Base-by-base conservation (phyloP, 495 filamentous ascomycete species). In the Astrothelium subdiscretum region DNA sequence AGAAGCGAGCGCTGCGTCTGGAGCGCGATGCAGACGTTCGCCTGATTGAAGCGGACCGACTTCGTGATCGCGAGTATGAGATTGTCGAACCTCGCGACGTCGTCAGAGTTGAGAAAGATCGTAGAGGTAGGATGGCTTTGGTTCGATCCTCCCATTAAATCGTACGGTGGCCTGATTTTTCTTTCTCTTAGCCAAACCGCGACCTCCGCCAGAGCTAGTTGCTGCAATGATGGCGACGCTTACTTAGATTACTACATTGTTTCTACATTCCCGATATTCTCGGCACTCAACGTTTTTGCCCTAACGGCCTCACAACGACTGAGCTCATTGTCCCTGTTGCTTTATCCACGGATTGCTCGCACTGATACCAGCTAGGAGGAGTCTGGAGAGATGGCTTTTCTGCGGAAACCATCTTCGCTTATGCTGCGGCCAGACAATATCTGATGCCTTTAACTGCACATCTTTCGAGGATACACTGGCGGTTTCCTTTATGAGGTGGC, bases 91-190 rank as follows among this genome's bases (percentile, higher is more conserved):
- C 62, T 29, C 35, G 65, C 27, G 78, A 83, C 59, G 72, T 83
- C 13, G 68, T 87, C 24, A 81, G 89, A 67, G 77, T 94, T 65
- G 85, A 87, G 75, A 87, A 85, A 78, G 88, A 95, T 71, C 85
- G 85, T 75, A 90, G 82, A 87, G 89, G 91, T 95, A 91, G 80
- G 86, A 79, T 88, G 79, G 81, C 79, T 75, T 80, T 87, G 74
- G 72, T 77, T 67, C 65, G 72, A 58, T 78, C 74, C 79, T 77
- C 74, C 73, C 83, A 75, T 80, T 83, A 73, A 81, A 76, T 72
- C 71, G 78, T 76, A 29, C n/a, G 22, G n/a, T 29, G 48, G 48
- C 24, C 48, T 54, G 48, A 54, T 54, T 54, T 54, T 20, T 54
- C 20, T 20, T 54, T 54, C 10, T 29, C 5, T 54, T 29, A 54